Evolutionary conservation across 176 grass and related monocot genomes (phyloP).

Genomic region (Avena sativa): DNA sequence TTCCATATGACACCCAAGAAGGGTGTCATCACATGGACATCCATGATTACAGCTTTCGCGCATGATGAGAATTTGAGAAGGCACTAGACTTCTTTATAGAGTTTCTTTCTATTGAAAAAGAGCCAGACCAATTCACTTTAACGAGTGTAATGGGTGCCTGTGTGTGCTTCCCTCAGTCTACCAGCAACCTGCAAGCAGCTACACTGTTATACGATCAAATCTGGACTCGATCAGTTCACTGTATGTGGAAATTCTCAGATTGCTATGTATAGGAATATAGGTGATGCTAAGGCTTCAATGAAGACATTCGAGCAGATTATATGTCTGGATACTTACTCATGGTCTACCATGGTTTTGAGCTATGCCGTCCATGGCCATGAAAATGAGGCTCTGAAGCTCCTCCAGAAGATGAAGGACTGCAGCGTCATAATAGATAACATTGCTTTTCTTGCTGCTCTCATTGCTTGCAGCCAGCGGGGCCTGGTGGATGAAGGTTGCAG

Average conservation of each 20-base stretch:
- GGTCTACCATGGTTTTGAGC: slow-evolving; percentile 65
- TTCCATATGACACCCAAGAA: slow-evolving; percentile 61
- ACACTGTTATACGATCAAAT: slow-evolving; percentile 67
- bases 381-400: slow-evolving; percentile 56
- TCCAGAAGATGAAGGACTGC: slow-evolving; percentile 62
- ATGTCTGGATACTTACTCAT: slow-evolving; percentile 63
- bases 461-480: slow-evolving; percentile 69
- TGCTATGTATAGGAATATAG: slow-evolving; percentile 66
- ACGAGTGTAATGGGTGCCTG: slow-evolving; percentile 62
- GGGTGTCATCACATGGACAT: slow-evolving; percentile 60
- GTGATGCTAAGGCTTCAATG: slow-evolving; percentile 54
- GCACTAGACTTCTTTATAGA: slow-evolving; percentile 69
- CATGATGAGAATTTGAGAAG: slow-evolving; percentile 47
- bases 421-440: slow-evolving; percentile 41
- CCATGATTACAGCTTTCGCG: slow-evolving; percentile 71
- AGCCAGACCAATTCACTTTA: slow-evolving; percentile 56
- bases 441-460: slow-evolving; percentile 63
- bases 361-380: slow-evolving; percentile 64
- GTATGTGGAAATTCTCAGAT: slow-evolving; percentile 71
- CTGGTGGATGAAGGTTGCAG: slow-evolving; percentile 62
- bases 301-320: slow-evolving; percentile 58
- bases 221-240: slow-evolving; percentile 56
- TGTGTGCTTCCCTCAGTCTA: slow-evolving; percentile 46
- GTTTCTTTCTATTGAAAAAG: slow-evolving; percentile 42
- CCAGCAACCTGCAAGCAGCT: slow-evolving; percentile 61